Percentiles rank a stretch among this genome's conserved stretches.
Evolutionary conservation across 345 rosid genomes (phyloP).

Genomic region (Brassica carinata): DNA sequence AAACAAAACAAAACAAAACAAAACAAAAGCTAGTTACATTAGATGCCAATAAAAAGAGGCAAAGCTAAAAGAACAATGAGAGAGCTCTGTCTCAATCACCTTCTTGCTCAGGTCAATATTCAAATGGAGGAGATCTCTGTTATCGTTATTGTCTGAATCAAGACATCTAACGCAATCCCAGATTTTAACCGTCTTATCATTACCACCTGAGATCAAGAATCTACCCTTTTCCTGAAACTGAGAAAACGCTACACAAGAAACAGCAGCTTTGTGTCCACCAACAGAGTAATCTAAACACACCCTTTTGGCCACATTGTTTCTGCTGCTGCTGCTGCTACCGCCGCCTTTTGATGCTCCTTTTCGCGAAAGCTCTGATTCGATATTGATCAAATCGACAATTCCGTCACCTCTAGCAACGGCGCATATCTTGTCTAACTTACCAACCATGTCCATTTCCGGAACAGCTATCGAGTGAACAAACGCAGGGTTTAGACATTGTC

Average conservation of each 20-base stretch:
- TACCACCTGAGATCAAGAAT: constrained; percentile 80
- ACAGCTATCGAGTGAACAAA: constrained; percentile 82
- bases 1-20: background rate
- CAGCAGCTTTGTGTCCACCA: constrained; percentile 90
- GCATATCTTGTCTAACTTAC: constrained; percentile 64
- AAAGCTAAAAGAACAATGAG: constrained; percentile 5
- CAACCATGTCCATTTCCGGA: constrained; percentile 77
- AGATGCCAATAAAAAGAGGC: background rate
- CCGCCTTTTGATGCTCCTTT: constrained; percentile 57
- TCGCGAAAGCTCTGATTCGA: constrained; percentile 63
- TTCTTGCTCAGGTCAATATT: constrained; percentile 65
- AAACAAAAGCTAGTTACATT: background rate
- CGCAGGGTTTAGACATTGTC: constrained; percentile 86
- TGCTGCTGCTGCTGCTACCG: constrained; percentile 18
- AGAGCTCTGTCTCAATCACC: constrained; percentile 35
- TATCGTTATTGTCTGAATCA: constrained; percentile 39
- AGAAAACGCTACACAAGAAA: constrained; percentile 78
- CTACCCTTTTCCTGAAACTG: constrained; percentile 73
- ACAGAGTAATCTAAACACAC: constrained; percentile 74
- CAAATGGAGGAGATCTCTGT: constrained; percentile 49
- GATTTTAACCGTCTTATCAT: constrained; percentile 76
- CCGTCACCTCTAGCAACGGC: constrained; percentile 91
- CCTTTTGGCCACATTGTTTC: constrained; percentile 45
- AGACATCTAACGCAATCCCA: constrained; percentile 68
- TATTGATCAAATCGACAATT: constrained; percentile 59